Base-by-base conservation (phyloP, 2,329 filamentous ascomycete genomes). In the Chaetomium strumarium region DNA sequence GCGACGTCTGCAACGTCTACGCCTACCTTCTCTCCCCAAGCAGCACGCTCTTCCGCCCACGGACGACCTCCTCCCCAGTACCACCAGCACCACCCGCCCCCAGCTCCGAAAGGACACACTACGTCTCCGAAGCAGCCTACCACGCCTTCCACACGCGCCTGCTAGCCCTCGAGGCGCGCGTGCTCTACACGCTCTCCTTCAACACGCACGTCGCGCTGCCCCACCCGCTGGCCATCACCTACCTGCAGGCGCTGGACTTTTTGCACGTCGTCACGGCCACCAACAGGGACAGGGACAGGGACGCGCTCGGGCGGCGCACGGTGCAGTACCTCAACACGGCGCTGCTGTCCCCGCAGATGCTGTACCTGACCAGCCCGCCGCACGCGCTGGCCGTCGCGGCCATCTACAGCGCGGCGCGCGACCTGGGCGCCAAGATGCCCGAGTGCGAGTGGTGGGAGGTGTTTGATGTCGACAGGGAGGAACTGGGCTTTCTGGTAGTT, bases 381-480 rank as follows among this genome's bases (percentile, higher is more conserved):
- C 80, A 86, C 56, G 81, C 85, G 20, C 75, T 99, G 10, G 92
- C 93, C 5, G 89, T 90, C 2, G 88, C 91, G 1, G 89, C 91
- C 1, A 86, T 96, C 31, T 99, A 97, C 66, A 81, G 90, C n/a
- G 88, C 92, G 0, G 87, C 90, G 1, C 79, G 85, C 41, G 90
- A 97, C 60, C 68, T 81, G 1, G 84, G 79, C 0, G 81, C 87
- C 12, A 90, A 88, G 67, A 77, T 96, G 70, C 90, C 92, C 0
- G 86, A 87, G 58, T 81, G 80, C 44, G 85, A 89, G 58, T 99
- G 93, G 93, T 99, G 93, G 93, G 91, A 96, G 69, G 89, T 97
- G 0, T 97, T 97, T 67, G 93, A 99, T 68, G 88, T 93, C 8
- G 91, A 96, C 63, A 78, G 93, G 46, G 93, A 99, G 73, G 90